Evolutionary conservation across 1,284 basidiomycete species (phyloP).

Genomic region (Phlebopus sp.): DNA sequence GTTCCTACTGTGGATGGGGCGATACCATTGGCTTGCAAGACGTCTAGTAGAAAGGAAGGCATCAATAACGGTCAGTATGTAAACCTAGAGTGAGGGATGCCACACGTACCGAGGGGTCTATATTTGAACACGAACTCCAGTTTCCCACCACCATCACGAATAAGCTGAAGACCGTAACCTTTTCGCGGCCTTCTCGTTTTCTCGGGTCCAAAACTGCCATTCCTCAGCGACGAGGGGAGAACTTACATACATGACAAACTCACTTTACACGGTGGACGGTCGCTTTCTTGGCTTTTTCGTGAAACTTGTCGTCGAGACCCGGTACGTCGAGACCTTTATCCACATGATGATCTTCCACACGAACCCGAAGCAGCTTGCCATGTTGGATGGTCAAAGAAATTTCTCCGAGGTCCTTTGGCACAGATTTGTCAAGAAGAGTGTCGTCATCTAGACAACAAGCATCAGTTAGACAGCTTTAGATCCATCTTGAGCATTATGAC

Average conservation of each 20-base stretch:
- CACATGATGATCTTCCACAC: accelerated
- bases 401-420: constrained; percentile 11
- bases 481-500: neutral
- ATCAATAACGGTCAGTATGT: neutral
- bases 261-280: constrained; percentile 14
- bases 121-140: constrained; percentile 20
- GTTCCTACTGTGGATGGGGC: constrained; percentile 4
- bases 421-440: constrained; percentile 11
- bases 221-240: neutral
- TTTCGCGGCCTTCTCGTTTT: neutral
- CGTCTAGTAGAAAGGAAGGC: constrained; percentile 8
- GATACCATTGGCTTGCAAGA: constrained; percentile 21
- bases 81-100: neutral
- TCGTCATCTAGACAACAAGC: constrained; percentile 19
- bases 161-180: neutral
- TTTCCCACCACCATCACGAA: constrained; percentile 1
- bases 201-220: constrained; percentile 9
- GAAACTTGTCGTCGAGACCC: neutral
- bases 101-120: constrained; percentile 10
- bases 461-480: no score
- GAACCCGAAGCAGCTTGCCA: neutral
- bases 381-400: constrained; percentile 5
- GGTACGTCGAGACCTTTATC: neutral
- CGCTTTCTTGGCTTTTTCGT: constrained; percentile 17
- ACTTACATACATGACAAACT: neutral